Evolutionary conservation across 2,329 filamentous ascomycete species (phyloP), one percentile per base, ranked within the genome.

Genomic region (Paraconiothyrium sp.): DNA sequence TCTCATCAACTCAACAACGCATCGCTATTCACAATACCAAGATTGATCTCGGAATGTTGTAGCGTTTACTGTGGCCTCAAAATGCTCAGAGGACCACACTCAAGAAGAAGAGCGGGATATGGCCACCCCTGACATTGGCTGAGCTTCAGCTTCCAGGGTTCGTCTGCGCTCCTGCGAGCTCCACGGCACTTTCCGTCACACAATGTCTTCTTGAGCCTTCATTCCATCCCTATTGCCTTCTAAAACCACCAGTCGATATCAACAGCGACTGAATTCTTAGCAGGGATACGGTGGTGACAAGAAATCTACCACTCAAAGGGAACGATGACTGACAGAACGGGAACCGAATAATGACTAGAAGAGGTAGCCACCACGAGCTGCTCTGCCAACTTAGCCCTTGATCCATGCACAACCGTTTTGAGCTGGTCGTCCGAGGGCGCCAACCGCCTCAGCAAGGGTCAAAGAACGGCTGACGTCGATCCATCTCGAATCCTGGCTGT

Each of bases 391-490:
- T 57, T 50, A 51, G 41, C 67, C 72, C 32, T 71, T 67, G 66
- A 60, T 66, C 72, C 67, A 67, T 68, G 69, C 70, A 63, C 57
- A 55, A 58, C 70, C 72, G 64, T 72, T 76, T 76, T 70, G 54
- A 75, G 75, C 54, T 62, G 64, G 61, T 72, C 58, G 63, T 76
- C 74, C 76, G 68, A 35, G 46, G 70, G 62, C 59, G 22, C n/a
- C 63, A 58, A 68, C 69, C 69, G 70, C 72, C 70, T 72, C 68
- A 58, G 70, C 74, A 72, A 68, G 75, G 72, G 61, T 62, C 43
- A 56, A 32, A 55, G 66, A 70, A 68, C 69, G 67, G 72, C 71
- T 72, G 70, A 71, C 69, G 74, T 68, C 75, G 75, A 78, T 78
- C 75, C 70, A 72, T 72, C 66, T 58, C 59, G 55, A 68, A 60